Conservation (phyloP, 352 stramenopile genomes). For the Phytophthora cactorum region DNA sequence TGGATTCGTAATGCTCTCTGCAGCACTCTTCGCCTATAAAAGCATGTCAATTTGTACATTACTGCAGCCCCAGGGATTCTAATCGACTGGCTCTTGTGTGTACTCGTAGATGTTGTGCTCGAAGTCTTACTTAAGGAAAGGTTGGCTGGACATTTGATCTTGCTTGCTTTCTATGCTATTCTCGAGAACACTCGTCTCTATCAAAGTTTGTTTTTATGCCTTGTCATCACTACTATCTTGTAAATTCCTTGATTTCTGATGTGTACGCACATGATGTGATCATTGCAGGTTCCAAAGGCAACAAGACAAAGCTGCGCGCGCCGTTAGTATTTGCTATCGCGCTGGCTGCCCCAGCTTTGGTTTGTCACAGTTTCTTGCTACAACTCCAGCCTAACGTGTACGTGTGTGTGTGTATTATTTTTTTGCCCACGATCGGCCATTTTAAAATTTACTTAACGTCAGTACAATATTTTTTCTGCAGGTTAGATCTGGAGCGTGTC, state of each 20-base stretch:
- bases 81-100: slow-evolving; percentile 10
- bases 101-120: slow-evolving; percentile 49
- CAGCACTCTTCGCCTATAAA: slow-evolving; percentile 81
- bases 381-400: slow-evolving; percentile 83
- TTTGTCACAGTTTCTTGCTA: slow-evolving; percentile 81
- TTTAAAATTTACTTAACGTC: too few relatives aligned
- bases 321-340: slow-evolving; percentile 65
- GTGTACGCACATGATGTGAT: not conserved
- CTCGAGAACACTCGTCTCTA: slow-evolving; percentile 72
- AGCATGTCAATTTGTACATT: slow-evolving; percentile 23
- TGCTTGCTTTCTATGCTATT: slow-evolving; percentile 66
- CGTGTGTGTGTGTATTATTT: slow-evolving; percentile 5
- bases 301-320: slow-evolving; percentile 69
- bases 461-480: slow-evolving; percentile 13
- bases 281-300: slow-evolving; percentile 75
- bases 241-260: not conserved
- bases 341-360: slow-evolving; percentile 54
- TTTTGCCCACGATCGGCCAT: too few relatives aligned
- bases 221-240: not conserved
- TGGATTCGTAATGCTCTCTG: slow-evolving; percentile 55
- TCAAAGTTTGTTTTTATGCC: slow-evolving; percentile 46
- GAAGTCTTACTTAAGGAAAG: slow-evolving; percentile 54
- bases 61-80: not conserved
- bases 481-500: slow-evolving; percentile 63
- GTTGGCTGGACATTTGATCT: slow-evolving; percentile 64